Percentiles rank a stretch among this genome's conserved stretches.
These are phyloP conservation scores for Wickerhamomyces mucosus DNA, from an alignment of 805 yeast species.

Conservation along the genomic window DNA sequence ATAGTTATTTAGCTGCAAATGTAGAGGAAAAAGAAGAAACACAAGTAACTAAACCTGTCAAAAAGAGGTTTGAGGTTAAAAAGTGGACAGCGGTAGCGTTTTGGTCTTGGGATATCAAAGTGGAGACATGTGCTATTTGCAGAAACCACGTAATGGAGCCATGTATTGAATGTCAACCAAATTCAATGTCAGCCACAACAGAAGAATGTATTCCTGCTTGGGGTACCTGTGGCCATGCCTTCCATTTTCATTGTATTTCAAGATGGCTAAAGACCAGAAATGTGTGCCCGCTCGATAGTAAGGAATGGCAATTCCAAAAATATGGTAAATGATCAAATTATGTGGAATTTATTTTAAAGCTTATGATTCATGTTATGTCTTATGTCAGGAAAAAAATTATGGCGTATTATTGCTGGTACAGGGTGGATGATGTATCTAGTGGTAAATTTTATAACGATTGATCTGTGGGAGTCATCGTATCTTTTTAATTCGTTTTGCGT, in stretches of 20 bases:
- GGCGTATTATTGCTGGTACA: too few relatives aligned
- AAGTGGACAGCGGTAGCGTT: slow-evolving; percentile 99
- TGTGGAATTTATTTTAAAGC: too few relatives aligned
- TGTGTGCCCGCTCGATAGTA: slow-evolving; percentile 93
- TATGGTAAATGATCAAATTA: slow-evolving; percentile 63
- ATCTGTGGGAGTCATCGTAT: not conserved
- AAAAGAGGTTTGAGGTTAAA: slow-evolving; percentile 82
- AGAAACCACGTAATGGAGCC: slow-evolving; percentile 97
- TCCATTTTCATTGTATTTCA: slow-evolving; percentile 93
- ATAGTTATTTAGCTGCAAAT: too few relatives aligned
- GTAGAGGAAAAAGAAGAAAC: slow-evolving; percentile 3
- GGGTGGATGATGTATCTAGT: too few relatives aligned
- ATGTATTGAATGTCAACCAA: slow-evolving; percentile 93
- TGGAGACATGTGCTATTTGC: slow-evolving; percentile 97
- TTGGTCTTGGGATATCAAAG: slow-evolving; percentile 98
- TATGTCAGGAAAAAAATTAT: too few relatives aligned
- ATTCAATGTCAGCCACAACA: slow-evolving; percentile 48
- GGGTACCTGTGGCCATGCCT: slow-evolving; percentile 97
- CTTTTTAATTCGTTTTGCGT: not conserved
- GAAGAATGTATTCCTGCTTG: slow-evolving; percentile 91
- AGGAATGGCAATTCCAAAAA: slow-evolving; percentile 75
- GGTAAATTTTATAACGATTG: not conserved
- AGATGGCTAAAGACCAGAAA: slow-evolving; percentile 94
- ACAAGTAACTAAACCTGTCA: slow-evolving; percentile 21
- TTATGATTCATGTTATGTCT: too few relatives aligned